Evolutionary conservation across 2,329 filamentous ascomycete species (phyloP).

Genomic region (Daldinia eschscholtzii): DNA sequence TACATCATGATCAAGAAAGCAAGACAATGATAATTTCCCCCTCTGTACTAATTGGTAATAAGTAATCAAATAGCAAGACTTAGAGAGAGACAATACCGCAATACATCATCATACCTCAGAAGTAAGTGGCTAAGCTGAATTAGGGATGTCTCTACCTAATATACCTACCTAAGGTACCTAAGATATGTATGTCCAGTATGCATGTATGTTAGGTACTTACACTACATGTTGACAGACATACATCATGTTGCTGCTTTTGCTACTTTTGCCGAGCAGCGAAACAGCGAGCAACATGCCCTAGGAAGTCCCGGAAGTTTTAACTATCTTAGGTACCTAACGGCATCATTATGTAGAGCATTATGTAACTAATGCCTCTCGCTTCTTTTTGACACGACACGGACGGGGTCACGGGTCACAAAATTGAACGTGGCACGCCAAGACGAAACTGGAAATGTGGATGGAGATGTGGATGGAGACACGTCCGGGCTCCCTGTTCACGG

Average conservation of each 20-base stretch:
- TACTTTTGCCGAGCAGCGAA: constrained; percentile 8
- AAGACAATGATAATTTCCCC: constrained; percentile 29
- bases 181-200: too few relatives aligned
- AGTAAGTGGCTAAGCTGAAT: constrained; percentile 32
- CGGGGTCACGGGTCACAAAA: constrained; percentile 41
- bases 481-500: constrained; percentile 38
- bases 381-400: constrained; percentile 40
- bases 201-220: too few relatives aligned
- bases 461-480: constrained; percentile 39
- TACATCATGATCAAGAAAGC: constrained; percentile 7
- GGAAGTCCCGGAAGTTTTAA: constrained; percentile 23
- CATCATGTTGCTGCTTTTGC: constrained; percentile 33
- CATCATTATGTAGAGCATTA: constrained; percentile 28
- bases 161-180: too few relatives aligned
- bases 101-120: constrained; percentile 14
- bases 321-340: constrained; percentile 22
- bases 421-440: constrained; percentile 43
- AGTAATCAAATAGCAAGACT: background rate
- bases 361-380: constrained; percentile 9
- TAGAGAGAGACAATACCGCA: constrained; percentile 6
- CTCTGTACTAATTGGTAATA: constrained; percentile 19
- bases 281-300: background rate
- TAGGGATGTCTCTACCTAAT: constrained; percentile 15
- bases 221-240: too few relatives aligned
- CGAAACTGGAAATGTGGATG: constrained; percentile 40